Base-by-base conservation (phyloP, 164 flowering plant species). In the Akebia trifoliata region DNA sequence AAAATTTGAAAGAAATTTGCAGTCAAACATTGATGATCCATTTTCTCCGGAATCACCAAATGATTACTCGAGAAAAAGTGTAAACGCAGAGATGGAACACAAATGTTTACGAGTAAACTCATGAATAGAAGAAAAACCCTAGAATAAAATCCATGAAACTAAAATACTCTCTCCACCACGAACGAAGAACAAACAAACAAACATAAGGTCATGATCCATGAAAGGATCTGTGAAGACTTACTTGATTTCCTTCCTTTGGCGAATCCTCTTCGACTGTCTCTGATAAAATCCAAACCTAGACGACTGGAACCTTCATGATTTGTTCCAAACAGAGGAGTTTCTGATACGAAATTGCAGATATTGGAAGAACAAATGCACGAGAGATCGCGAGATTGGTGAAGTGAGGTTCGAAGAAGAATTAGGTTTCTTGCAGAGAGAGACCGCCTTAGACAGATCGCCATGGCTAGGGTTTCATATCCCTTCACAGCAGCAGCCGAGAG, bases 231-330 rank as follows among this genome's bases (percentile, higher is more conserved):
- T 6, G 20, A 40, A 15, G 30, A 60, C 61, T 49, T 58, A 83
- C 86, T 79, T 63, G 84, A 80, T 63, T 73, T 87, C 53, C 71
- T 74, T 50, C 79, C 86, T 71, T 83, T 87, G 29, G 91, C 89
- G 40, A 71, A 87, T 4, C 80, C 77, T 63, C 95, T 70, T 40
- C 79, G 79, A 56, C 35, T 50, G 45, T 71, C 77, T 46, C 64
- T 52, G 44, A 71, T 56, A 56, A 64, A 78, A 40, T 56, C 65
- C 14, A 54, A 7, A 0, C 71, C 47, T 1, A 68, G 50, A 11
- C 30, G 48, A 50, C 35, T 38, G 21, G 56, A 44, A 34, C 39
- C 44, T 0, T 53, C 50, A 21, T 14, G 65, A 36, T 38, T 11
- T 7, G 32, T 17, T 8, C 39, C 56, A 32, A 44, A 54, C 10